phyloP scores from a whole-genome alignment of 2,329 filamentous ascomycete genomes.

The Paracamarosporium sp. region DNA sequence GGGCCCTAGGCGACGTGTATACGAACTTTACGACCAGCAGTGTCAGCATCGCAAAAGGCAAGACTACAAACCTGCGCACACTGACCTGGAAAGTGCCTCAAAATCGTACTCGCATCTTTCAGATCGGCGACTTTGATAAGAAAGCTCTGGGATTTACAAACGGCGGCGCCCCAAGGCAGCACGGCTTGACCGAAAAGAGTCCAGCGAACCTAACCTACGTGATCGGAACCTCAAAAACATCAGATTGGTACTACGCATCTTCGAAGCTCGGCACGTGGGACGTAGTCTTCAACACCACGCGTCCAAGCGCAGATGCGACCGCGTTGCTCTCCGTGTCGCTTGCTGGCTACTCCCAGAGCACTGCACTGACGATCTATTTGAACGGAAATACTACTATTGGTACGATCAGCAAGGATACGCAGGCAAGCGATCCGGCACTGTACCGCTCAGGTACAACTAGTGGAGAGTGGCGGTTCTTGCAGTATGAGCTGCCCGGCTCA shows the following conservation, averaged over 20 bases:
- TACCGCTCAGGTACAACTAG: conserved; percentile 52
- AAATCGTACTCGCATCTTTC: conserved; percentile 48
- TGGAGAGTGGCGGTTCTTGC: conserved; percentile 53
- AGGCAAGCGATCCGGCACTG: conserved; percentile 37
- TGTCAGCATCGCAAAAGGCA: conserved; percentile 38
- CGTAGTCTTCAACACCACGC: conserved; percentile 21
- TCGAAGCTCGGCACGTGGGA: conserved; percentile 32
- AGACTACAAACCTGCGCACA: conserved; percentile 38
- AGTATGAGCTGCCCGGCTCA: conserved; percentile 38
- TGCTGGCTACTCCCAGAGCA: conserved; percentile 49
- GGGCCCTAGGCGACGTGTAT: conserved; percentile 51
- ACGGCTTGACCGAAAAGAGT: conserved; percentile 49
- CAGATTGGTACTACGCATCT: conserved; percentile 56
- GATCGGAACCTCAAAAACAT: conserved; percentile 35
- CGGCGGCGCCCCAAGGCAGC: conserved; percentile 50
- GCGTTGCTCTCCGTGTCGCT: conserved; percentile 49
- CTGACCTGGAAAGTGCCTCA: conserved; percentile 48
- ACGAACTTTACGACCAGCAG: conserved; percentile 49
- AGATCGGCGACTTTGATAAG: conserved; percentile 54
- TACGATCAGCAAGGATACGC: conserved; percentile 39
- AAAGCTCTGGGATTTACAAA: conserved; percentile 50
- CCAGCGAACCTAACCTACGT: conserved; percentile 52
- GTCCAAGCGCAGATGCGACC: conserved; percentile 34
- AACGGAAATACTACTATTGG: conserved; percentile 43
- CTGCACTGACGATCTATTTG: conserved; percentile 39